Evolutionary conservation across 1,139 yeast genomes (phyloP).

Genomic region (Nematodospora anomalae): DNA sequence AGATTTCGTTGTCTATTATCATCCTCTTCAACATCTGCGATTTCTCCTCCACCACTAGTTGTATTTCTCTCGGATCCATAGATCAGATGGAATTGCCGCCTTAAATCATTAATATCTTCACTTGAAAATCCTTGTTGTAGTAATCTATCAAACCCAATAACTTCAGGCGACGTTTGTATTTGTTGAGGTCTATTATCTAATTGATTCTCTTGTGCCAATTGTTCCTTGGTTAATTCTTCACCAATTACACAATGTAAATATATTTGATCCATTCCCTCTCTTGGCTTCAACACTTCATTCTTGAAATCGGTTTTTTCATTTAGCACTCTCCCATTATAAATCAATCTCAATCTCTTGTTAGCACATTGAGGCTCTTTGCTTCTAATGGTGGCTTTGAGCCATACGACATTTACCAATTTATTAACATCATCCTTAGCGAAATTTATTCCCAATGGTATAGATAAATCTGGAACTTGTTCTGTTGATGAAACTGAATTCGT

Average conservation of each 20-base stretch:
- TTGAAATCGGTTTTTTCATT: slow-evolving; percentile 58
- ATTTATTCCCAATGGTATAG: slow-evolving; percentile 30
- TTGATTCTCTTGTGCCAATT: slow-evolving; percentile 62
- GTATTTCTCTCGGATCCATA: slow-evolving; percentile 31
- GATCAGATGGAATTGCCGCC: slow-evolving; percentile 71
- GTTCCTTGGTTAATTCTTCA: slow-evolving; percentile 58
- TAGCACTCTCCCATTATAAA: slow-evolving; percentile 72
- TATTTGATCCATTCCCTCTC: slow-evolving; percentile 24
- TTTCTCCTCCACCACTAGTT: slow-evolving; percentile 16
- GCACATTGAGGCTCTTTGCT: slow-evolving; percentile 25
- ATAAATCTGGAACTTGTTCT: slow-evolving; percentile 27
- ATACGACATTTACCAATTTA: slow-evolving; percentile 29
- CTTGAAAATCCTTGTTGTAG: slow-evolving; percentile 80
- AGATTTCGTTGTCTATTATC: slow-evolving; percentile 39
- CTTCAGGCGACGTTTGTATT: slow-evolving; percentile 62
- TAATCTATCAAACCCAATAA: slow-evolving; percentile 82
- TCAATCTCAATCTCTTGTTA: slow-evolving; percentile 62
- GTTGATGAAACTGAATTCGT: slow-evolving; percentile 28
- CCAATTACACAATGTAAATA: slow-evolving; percentile 85
- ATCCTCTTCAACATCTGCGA: slow-evolving; percentile 43
- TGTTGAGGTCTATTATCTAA: slow-evolving; percentile 54
- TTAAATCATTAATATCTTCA: slow-evolving; percentile 68
- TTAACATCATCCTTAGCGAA: slow-evolving; percentile 35
- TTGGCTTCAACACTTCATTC: slow-evolving; percentile 45
- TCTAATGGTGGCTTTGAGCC: slow-evolving; percentile 30